phyloP scores from a whole-genome alignment of 1,139 yeast genomes.

The Geotrichum fermentans region DNA sequence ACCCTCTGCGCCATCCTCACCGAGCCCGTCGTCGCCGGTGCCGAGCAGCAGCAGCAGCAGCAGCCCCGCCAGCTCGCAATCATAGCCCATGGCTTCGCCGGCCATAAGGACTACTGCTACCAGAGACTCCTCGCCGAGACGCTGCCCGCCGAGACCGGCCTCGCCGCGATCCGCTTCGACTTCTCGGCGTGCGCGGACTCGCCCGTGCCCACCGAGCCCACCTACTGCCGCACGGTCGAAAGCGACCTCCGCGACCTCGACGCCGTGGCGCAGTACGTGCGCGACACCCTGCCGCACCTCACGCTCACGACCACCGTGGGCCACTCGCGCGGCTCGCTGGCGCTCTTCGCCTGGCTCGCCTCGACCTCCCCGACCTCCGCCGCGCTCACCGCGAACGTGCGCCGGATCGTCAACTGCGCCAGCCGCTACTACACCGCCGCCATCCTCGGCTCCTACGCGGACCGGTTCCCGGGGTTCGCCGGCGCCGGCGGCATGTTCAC shows the following conservation, averaged over 20 bases:
- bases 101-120: constrained; percentile 21
- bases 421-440: constrained; percentile 15
- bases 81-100: constrained; percentile 20
- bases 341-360: constrained; percentile 16
- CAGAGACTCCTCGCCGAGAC: constrained; percentile 17
- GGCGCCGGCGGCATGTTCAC: neutral
- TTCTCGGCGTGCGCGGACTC: constrained; percentile 21
- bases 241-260: constrained; percentile 17
- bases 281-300: neutral
- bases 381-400: neutral
- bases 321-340: constrained; percentile 20
- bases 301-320: constrained; percentile 10
- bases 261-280: constrained; percentile 1
- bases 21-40: neutral
- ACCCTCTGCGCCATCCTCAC: constrained; percentile 10
- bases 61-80: constrained; percentile 8
- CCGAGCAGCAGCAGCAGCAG: neutral
- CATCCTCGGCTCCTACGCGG: neutral
- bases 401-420: constrained; percentile 15
- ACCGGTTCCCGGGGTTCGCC: constrained; percentile 3
- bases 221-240: constrained; percentile 6
- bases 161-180: constrained; percentile 18
- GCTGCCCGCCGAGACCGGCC: neutral
- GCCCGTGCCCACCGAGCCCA: neutral
- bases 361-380: neutral